phyloP scores from a whole-genome alignment of 1,139 yeast genomes.

The Suhomyces choctaworum region DNA sequence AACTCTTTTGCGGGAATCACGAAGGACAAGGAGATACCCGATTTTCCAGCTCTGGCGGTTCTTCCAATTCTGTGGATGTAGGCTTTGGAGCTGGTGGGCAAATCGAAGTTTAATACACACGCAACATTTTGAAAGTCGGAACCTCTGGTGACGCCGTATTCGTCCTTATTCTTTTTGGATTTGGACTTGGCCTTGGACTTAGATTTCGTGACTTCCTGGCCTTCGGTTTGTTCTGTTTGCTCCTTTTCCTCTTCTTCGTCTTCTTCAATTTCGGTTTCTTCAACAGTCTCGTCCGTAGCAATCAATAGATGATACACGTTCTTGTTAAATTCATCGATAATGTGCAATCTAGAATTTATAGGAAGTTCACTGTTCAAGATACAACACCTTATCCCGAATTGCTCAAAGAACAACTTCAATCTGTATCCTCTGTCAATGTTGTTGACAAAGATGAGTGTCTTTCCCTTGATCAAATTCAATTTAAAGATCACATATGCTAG shows the following conservation, averaged over 20 bases:
- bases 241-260: constrained; percentile 46
- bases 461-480: constrained; percentile 84
- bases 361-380: constrained; percentile 93
- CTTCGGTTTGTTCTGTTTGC: constrained; percentile 16
- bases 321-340: constrained; percentile 92
- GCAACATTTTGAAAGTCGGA: constrained; percentile 96
- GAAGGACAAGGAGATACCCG: constrained; percentile 94
- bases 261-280: constrained; percentile 47
- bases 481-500: constrained; percentile 90
- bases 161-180: constrained; percentile 58
- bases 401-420: constrained; percentile 85
- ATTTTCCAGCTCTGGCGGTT: constrained; percentile 95
- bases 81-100: constrained; percentile 86
- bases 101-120: constrained; percentile 92
- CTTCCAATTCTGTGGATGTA: constrained; percentile 96
- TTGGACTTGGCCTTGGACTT: constrained; percentile 22
- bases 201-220: constrained; percentile 5
- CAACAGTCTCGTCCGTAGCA: constrained; percentile 88
- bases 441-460: constrained; percentile 87
- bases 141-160: constrained; percentile 92
- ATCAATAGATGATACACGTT: constrained; percentile 83
- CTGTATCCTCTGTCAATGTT: constrained; percentile 95
- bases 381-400: constrained; percentile 88
- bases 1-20: constrained; percentile 81
- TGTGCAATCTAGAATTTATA: constrained; percentile 86